phyloP scores from a whole-genome alignment of 2,329 filamentous ascomycete genomes.

The Myriangium duriaei region DNA sequence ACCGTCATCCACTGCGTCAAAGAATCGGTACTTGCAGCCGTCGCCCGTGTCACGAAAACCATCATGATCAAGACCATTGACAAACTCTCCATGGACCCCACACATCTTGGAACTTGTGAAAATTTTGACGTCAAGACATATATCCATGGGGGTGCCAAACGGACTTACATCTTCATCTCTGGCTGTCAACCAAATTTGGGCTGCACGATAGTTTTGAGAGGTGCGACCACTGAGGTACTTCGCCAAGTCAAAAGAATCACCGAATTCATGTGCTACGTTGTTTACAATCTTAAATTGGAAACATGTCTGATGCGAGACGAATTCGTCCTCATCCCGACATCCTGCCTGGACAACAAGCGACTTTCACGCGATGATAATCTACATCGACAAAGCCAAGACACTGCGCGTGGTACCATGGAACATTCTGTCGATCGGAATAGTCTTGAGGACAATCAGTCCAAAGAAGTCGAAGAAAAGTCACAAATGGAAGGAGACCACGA shows the following conservation, averaged over 20 bases:
- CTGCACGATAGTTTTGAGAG: slow-evolving; percentile 85
- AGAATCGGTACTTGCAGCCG: slow-evolving; percentile 85
- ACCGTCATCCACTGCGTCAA: slow-evolving; percentile 96
- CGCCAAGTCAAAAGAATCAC: slow-evolving; percentile 81
- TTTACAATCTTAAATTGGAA: slow-evolving; percentile 93
- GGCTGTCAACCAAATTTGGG: slow-evolving; percentile 82
- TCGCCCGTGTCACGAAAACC: slow-evolving; percentile 82
- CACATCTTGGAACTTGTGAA: slow-evolving; percentile 66
- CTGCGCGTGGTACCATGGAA: neutral
- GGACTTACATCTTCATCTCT: slow-evolving; percentile 91
- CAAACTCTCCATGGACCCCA: slow-evolving; percentile 66
- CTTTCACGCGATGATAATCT: neutral
- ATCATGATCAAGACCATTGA: slow-evolving; percentile 91
- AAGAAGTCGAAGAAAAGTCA: neutral
- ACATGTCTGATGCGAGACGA: slow-evolving; percentile 90
- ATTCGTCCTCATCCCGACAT: slow-evolving; percentile 66
- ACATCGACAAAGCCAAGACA: no score
- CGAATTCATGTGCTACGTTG: slow-evolving; percentile 98
- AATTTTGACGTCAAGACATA: slow-evolving; percentile 95
- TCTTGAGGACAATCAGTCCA: neutral
- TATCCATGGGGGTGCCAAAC: slow-evolving; percentile 70
- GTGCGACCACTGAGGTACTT: slow-evolving; percentile 58
- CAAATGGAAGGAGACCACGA: neutral
- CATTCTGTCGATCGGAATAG: neutral
- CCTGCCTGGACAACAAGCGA: neutral